phyloP scores from a whole-genome alignment of 345 rosid species.

The Populus alba region DNA sequence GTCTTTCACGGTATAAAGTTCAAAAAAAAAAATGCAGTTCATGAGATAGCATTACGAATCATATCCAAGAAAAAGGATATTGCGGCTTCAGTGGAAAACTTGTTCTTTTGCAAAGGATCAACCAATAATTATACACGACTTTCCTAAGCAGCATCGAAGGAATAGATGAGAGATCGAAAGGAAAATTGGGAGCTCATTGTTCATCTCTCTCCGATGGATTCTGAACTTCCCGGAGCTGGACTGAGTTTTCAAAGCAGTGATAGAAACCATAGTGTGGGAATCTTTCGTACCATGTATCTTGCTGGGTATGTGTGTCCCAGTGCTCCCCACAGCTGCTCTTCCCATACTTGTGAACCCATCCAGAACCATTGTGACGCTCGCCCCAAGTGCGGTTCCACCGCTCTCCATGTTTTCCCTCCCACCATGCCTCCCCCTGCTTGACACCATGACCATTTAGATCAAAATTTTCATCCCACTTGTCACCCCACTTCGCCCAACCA shows the following conservation, averaged over 20 bases:
- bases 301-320: constrained; percentile 75
- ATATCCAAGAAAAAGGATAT: neutral
- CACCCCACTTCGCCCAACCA: constrained; percentile 96
- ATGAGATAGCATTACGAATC: neutral
- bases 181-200: constrained; percentile 1
- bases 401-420: constrained; percentile 84
- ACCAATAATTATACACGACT: neutral
- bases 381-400: constrained; percentile 97
- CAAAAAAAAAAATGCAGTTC: neutral
- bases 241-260: constrained; percentile 88
- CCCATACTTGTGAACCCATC: constrained; percentile 96
- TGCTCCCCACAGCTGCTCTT: constrained; percentile 94
- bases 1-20: too few relatives aligned
- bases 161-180: neutral
- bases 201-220: constrained; percentile 54
- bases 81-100: neutral
- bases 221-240: constrained; percentile 71
- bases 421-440: constrained; percentile 96
- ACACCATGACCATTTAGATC: constrained; percentile 70
- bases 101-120: neutral
- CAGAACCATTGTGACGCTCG: constrained; percentile 78
- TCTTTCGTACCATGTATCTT: constrained; percentile 93
- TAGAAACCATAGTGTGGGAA: constrained; percentile 89
- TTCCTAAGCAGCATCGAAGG: neutral
- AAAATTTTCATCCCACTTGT: constrained; percentile 96